phyloP scores from a whole-genome alignment of 768 basidiomycete genomes.

The Peribolospora baueri region DNA sequence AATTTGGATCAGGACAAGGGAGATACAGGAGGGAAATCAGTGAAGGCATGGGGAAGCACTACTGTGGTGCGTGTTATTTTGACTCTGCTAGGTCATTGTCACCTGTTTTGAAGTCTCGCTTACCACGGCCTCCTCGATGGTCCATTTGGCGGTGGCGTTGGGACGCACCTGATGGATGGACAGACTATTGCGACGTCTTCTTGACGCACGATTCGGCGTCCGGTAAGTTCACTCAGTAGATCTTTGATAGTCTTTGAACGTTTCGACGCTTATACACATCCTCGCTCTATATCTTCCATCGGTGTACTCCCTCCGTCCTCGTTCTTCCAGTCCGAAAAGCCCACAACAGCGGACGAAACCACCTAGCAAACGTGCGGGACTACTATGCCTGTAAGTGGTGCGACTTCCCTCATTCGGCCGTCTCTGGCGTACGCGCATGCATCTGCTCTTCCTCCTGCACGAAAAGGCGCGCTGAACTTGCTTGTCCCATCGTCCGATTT shows the following conservation, averaged over 20 bases:
- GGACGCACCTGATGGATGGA: too few relatives aligned
- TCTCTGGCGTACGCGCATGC: not conserved
- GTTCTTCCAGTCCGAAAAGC: constrained; percentile 60
- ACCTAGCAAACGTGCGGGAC: constrained; percentile 82
- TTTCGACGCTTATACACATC: not conserved
- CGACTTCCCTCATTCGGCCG: not conserved
- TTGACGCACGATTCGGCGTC: constrained; percentile 84
- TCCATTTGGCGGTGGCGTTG: too few relatives aligned
- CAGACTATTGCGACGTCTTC: constrained; percentile 75
- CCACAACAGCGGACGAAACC: constrained; percentile 92
- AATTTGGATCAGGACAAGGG: too few relatives aligned
- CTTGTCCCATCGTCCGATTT: not conserved
- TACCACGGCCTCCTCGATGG: too few relatives aligned
- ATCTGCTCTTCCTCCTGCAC: not conserved
- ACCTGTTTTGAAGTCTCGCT: too few relatives aligned
- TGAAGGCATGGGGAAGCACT: not conserved
- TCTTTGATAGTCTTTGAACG: not conserved
- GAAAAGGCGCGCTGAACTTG: not conserved
- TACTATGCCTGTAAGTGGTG: constrained; percentile 66
- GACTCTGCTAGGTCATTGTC: not conserved
- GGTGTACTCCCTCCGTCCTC: too few relatives aligned
- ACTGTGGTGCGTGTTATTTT: not conserved
- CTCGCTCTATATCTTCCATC: not conserved
- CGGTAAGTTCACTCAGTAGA: constrained; percentile 26
- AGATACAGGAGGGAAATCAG: too few relatives aligned